phyloP scores from a whole-genome alignment of 495 filamentous ascomycete genomes.

The Daldinia caldariorum region DNA sequence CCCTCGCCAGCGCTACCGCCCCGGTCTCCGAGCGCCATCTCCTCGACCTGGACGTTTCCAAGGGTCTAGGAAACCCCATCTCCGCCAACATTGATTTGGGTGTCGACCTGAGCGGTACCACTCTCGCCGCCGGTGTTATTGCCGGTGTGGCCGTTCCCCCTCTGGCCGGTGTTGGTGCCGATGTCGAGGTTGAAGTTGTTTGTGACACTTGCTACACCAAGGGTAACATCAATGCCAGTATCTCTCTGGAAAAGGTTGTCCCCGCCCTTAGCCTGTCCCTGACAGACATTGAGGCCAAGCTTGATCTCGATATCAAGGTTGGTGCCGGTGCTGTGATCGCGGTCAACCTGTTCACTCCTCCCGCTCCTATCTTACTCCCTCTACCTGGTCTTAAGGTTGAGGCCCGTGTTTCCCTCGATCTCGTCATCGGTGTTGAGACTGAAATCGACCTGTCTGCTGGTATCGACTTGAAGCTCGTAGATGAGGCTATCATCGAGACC shows the following conservation, averaged over 20 bases:
- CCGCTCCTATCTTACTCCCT: slow-evolving; percentile 43
- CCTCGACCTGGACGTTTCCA: slow-evolving; percentile 34
- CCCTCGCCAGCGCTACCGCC: slow-evolving; percentile 44
- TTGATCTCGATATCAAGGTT: slow-evolving; percentile 48
- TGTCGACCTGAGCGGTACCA: slow-evolving; percentile 42
- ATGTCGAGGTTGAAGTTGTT: slow-evolving; percentile 39
- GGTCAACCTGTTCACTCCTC: slow-evolving; percentile 50
- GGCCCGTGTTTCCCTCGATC: slow-evolving; percentile 52
- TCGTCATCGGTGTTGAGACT: slow-evolving; percentile 52
- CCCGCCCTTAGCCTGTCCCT: slow-evolving; percentile 48
- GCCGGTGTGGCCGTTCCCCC: slow-evolving; percentile 40
- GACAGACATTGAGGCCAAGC: slow-evolving; percentile 49
- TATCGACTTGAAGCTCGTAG: slow-evolving; percentile 53
- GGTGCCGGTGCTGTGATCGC: slow-evolving; percentile 50
- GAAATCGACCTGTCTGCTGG: slow-evolving; percentile 55
- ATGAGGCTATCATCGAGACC: slow-evolving; percentile 51
- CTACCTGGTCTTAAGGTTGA: slow-evolving; percentile 52
- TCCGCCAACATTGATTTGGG: slow-evolving; percentile 39
- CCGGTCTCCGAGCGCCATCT: slow-evolving; percentile 39
- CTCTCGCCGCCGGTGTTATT: slow-evolving; percentile 43
- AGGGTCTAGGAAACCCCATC: slow-evolving; percentile 44
- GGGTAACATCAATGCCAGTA: slow-evolving; percentile 49
- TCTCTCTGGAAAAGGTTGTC: slow-evolving; percentile 47
- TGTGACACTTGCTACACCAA: slow-evolving; percentile 51
- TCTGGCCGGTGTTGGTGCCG: slow-evolving; percentile 35